These are phyloP conservation scores for Aspergillus heteromorphus DNA, from an alignment of 495 filamentous ascomycete genomes.

Conservation along the genomic window DNA sequence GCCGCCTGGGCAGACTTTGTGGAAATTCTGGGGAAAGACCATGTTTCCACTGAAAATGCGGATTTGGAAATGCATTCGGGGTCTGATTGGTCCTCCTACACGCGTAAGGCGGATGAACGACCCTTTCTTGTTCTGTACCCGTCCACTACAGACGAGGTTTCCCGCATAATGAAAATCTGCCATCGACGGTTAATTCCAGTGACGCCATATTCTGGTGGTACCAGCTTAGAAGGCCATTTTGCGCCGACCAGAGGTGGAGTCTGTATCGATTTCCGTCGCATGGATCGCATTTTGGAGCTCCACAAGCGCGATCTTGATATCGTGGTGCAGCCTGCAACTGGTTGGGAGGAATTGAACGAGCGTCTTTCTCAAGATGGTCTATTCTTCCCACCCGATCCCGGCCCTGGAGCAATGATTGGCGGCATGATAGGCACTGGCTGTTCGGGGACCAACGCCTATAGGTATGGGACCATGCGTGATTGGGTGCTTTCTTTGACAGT, in stretches of 20 bases:
- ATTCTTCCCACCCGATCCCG: slow-evolving; percentile 64
- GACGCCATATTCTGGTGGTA: slow-evolving; percentile 59
- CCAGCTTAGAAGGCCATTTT: slow-evolving; percentile 60
- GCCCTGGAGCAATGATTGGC: slow-evolving; percentile 63
- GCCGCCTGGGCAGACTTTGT: slow-evolving; percentile 92
- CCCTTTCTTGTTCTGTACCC: slow-evolving; percentile 49
- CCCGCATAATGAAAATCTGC: slow-evolving; percentile 59
- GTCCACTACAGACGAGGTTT: slow-evolving; percentile 50
- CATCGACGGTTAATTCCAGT: slow-evolving; percentile 56
- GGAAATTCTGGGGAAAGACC: slow-evolving; percentile 72
- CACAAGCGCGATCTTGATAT: slow-evolving; percentile 58
- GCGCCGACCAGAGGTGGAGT: slow-evolving; percentile 57
- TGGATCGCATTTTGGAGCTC: slow-evolving; percentile 54
- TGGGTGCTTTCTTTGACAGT: slow-evolving; percentile 62
- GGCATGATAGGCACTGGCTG: slow-evolving; percentile 66
- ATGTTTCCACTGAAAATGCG: slow-evolving; percentile 68
- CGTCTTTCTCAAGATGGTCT: slow-evolving; percentile 49
- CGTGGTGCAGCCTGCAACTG: slow-evolving; percentile 61
- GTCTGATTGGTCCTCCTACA: slow-evolving; percentile 87
- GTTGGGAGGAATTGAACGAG: slow-evolving; percentile 60
- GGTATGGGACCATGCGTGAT: slow-evolving; percentile 65
- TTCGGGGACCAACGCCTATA: slow-evolving; percentile 62
- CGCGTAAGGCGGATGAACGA: slow-evolving; percentile 40
- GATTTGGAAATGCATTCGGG: slow-evolving; percentile 71
- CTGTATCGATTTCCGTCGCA: slow-evolving; percentile 59